These are phyloP conservation scores for Hapsidospora chrysogenum DNA, from an alignment of 495 filamentous ascomycete genomes.

Conservation along the genomic window DNA sequence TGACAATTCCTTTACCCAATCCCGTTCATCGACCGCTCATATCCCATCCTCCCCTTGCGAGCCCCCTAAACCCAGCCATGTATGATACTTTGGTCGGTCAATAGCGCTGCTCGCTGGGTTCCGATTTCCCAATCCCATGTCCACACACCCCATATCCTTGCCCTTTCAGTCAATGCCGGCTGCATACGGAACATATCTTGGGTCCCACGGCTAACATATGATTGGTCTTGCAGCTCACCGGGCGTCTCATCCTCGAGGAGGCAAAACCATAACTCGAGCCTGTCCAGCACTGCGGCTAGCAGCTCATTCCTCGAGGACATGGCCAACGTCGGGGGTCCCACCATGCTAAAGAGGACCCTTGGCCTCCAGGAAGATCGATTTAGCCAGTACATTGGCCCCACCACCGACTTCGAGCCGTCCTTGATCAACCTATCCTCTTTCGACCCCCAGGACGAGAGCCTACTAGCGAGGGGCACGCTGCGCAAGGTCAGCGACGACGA, in stretches of 20 bases:
- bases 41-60: no score
- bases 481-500: conserved; percentile 68
- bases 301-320: conserved; percentile 40
- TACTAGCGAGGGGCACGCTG: conserved; percentile 48
- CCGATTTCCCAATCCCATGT: not conserved
- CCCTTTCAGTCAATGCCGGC: no score
- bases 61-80: no score
- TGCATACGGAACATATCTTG: no score
- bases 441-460: conserved; percentile 54
- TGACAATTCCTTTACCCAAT: no score
- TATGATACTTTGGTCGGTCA: no score
- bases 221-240: conserved; percentile 32
- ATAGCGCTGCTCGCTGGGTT: no score
- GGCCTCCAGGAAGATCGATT: conserved; percentile 46
- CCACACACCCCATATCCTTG: not conserved
- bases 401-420: conserved; percentile 56
- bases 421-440: conserved; percentile 56
- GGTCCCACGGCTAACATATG: conserved; percentile 15
- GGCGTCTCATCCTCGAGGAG: conserved; percentile 34
- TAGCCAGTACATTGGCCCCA: conserved; percentile 48
- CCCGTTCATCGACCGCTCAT: no score
- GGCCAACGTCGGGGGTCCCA: conserved; percentile 43
- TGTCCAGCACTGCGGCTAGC: conserved; percentile 35
- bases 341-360: conserved; percentile 44
- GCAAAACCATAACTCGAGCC: conserved; percentile 32